Evolutionary conservation across 1,139 yeast genomes (phyloP), one percentile per base, ranked within the genome.

Genomic region (Petasospora rhodanensis): DNA sequence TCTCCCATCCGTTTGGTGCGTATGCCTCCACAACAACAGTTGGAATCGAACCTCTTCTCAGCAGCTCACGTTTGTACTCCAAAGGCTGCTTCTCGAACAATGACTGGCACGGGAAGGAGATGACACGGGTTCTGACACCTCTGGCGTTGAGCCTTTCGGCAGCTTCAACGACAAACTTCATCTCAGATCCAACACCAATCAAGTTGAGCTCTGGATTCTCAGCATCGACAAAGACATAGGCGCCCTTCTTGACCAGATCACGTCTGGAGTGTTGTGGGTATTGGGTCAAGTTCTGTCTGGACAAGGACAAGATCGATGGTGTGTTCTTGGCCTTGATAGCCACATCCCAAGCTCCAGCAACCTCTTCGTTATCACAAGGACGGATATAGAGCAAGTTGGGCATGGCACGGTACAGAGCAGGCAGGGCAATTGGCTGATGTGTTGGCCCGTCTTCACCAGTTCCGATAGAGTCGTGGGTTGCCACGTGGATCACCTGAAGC

Each of bases 391-490:
- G 76, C 55, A 79, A 59, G 74, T 91, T 91, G 69, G 98, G 98
- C 56, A 76, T 64, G 50, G 97, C 96, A 75, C 98, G 85, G 68
- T 91, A 78, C 66, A 91, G 97, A 42, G 97, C 95, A 61, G 89
- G 70, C 43, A 97, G 87, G 74, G 91, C 98, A 56, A 91, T 86
- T 64, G 98, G 98, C 73, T 91, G 98, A 70, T 91, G 98, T 61
- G 98, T 91, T 64, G 97, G 97, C 59, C 98, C 98, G 61, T 91
- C 98, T 73, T 91, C 98, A 69, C 98, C 98, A 52, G 89, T 76
- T 68, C 97, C 98, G 59, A 91, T 91, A 35, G 97, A 91, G 68
- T 91, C 97, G 68, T 91, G 98, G 48, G 98, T 91, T 45, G 97
- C 97, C 46, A 91, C 94, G 93, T 95, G 86, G 59, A 84, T 79